Evolutionary conservation across 2,329 filamentous ascomycete species (phyloP), one percentile per base, ranked within the genome.

Genomic region (Colletotrichum viniferum): DNA sequence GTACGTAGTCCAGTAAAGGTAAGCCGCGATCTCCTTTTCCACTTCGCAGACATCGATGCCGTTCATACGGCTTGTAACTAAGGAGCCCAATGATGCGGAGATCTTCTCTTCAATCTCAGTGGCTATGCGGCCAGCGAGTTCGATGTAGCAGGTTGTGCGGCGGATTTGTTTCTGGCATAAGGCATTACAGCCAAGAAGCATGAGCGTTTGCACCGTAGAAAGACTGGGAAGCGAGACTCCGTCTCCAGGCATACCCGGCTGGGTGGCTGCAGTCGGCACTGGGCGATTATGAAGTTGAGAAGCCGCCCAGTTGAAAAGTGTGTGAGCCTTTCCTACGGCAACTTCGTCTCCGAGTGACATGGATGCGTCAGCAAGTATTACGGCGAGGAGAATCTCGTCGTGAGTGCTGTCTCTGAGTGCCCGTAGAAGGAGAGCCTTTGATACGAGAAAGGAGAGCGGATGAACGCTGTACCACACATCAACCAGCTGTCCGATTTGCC

Each of bases 1-100:
- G 71, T 83, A 84, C 2, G 83, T 83, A 5, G 83, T 80, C 85
- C 85, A 86, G 79, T 84, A 85, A 7, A 86, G 77, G 76, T 84
- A 84, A 28, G 82, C 80, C 5, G 83, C 79, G 18, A 86, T 69
- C 74, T 86, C 85, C 71, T 82, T 83, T 73, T 86, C 85, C 9
- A 86, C 83, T 60, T 83, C 82, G 61, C 81, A 82, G 4, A 86
- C 81, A 52, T 85, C 84, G 60, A 86, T 81, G 12, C 85, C 85
- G 28, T 86, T 86, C 77, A 86, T 85, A 36, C 83, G 82, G 48
- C 83, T 84, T 1, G 82, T 82, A 13, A 78, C 73, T 12, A 58
- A 28, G 16, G 24, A 28, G 21, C 14, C 55, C 14, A 5, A 24
- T 12, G 13, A 16, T 10, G 14, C 3, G 21, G 21, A 24, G 1